Evolutionary conservation across 208 protist genomes (phyloP).

Genomic region (Phytomonas sp.): DNA sequence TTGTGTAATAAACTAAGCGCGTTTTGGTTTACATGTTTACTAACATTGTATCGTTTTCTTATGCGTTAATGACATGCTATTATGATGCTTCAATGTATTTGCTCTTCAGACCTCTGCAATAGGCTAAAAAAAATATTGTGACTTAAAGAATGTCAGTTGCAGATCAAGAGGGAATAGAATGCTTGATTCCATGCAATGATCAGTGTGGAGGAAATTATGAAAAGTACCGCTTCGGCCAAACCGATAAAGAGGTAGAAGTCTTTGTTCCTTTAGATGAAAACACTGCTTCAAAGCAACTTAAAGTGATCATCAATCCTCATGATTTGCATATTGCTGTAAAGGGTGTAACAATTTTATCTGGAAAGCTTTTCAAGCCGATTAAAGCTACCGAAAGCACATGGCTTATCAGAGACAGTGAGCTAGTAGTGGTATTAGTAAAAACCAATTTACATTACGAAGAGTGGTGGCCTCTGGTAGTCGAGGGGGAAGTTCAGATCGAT

Average conservation of each 20-base stretch:
- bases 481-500: constrained; percentile 70
- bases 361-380: constrained; percentile 66
- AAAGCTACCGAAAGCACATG: constrained; percentile 79
- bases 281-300: constrained; percentile 44
- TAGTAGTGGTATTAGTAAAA: constrained; percentile 69
- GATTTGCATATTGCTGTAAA: constrained; percentile 42
- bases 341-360: constrained; percentile 36
- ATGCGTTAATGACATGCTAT: neutral
- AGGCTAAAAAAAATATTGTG: constrained; percentile 1
- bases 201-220: constrained; percentile 77
- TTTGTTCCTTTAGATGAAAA: constrained; percentile 42
- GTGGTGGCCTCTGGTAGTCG: constrained; percentile 80
- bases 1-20: neutral
- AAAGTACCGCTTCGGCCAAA: constrained; percentile 70
- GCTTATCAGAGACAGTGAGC: constrained; percentile 64
- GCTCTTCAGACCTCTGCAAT: neutral
- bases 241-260: constrained; percentile 66
- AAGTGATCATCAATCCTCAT: constrained; percentile 15
- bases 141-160: constrained; percentile 16
- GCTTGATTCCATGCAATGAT: constrained; percentile 75
- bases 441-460: constrained; percentile 81
- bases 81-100: neutral
- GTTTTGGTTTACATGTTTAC: neutral
- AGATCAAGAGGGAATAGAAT: constrained; percentile 45
- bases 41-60: neutral